These are phyloP conservation scores for Phialophora expanda DNA, from an alignment of 2,329 filamentous ascomycete species.

Conservation along the genomic window DNA sequence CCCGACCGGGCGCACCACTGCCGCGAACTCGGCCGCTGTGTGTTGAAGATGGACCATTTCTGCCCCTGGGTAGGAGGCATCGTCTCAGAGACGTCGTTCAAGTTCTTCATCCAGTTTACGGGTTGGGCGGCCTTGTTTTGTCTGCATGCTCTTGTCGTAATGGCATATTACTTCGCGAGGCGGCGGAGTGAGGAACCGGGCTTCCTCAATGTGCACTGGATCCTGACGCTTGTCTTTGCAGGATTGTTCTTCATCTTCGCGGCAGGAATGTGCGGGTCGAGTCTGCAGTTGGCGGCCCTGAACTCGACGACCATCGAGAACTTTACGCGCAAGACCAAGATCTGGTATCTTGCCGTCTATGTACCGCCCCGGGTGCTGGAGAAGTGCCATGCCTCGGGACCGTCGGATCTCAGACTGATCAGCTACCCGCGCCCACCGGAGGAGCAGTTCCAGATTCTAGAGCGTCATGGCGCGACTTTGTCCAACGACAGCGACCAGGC, in stretches of 20 bases:
- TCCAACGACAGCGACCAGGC: constrained; percentile 23
- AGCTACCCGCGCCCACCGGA: constrained; percentile 47
- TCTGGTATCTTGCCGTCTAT: constrained; percentile 75
- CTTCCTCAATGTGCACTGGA: constrained; percentile 63
- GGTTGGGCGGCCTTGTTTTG: constrained; percentile 74
- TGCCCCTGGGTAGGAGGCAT: constrained; percentile 97
- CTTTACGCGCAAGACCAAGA: constrained; percentile 64
- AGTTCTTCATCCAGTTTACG: constrained; percentile 90
- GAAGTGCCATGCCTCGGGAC: constrained; percentile 44
- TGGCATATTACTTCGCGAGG: constrained; percentile 67
- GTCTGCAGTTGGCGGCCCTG: constrained; percentile 68
- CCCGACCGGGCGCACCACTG: constrained; percentile 87
- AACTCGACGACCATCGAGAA: constrained; percentile 89
- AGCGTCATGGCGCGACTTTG: constrained; percentile 29
- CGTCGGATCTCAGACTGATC: constrained; percentile 45
- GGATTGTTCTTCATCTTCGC: constrained; percentile 82
- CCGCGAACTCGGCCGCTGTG: constrained; percentile 78
- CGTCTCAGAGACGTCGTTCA: constrained; percentile 82
- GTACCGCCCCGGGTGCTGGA: constrained; percentile 58
- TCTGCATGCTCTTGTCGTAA: constrained; percentile 65
- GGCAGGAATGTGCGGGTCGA: constrained; percentile 74
- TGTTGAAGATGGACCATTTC: constrained; percentile 91
- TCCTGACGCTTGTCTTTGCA: constrained; percentile 69
- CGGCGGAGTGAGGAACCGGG: constrained; percentile 48
- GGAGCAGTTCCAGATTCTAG: constrained; percentile 36